phyloP scores from a whole-genome alignment of 2,329 filamentous ascomycete species.

The Byssochlamys sp. region DNA sequence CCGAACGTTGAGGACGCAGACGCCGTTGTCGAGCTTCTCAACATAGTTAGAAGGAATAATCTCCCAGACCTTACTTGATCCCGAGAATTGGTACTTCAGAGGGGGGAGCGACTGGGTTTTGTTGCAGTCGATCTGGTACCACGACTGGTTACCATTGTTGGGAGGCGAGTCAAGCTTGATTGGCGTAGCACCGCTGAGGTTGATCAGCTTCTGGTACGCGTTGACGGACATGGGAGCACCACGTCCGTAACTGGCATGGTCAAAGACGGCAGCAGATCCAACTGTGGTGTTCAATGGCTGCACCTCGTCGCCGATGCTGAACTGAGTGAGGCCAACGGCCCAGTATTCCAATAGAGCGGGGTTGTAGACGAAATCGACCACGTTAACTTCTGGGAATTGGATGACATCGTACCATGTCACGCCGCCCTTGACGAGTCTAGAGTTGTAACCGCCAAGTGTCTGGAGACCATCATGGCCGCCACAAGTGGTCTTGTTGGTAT shows the following conservation, averaged over 20 bases:
- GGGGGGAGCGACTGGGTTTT: constrained; percentile 7
- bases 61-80: constrained; percentile 9
- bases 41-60: constrained; percentile 10
- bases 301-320: constrained; percentile 11
- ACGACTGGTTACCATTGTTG: constrained; percentile 12
- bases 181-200: constrained; percentile 8
- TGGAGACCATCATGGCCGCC: constrained; percentile 9
- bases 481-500: constrained; percentile 7
- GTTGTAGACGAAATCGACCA: constrained; percentile 11
- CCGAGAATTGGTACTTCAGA: constrained; percentile 9
- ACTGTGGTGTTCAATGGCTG: constrained; percentile 11
- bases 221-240: constrained; percentile 10
- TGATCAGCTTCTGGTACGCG: constrained; percentile 8
- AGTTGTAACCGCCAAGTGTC: constrained; percentile 11
- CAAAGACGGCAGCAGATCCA: constrained; percentile 11
- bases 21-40: constrained; percentile 7
- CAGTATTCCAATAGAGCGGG: constrained; percentile 11
- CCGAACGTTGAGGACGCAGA: constrained; percentile 12
- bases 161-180: constrained; percentile 6
- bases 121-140: constrained; percentile 10
- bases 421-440: constrained; percentile 6
- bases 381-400: constrained; percentile 10
- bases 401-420: constrained; percentile 11
- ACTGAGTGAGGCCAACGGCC: constrained; percentile 8
- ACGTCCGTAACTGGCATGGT: constrained; percentile 12